Evolutionary conservation across 768 basidiomycete species (phyloP).

Genomic region (Panaeolus cyanescens): DNA sequence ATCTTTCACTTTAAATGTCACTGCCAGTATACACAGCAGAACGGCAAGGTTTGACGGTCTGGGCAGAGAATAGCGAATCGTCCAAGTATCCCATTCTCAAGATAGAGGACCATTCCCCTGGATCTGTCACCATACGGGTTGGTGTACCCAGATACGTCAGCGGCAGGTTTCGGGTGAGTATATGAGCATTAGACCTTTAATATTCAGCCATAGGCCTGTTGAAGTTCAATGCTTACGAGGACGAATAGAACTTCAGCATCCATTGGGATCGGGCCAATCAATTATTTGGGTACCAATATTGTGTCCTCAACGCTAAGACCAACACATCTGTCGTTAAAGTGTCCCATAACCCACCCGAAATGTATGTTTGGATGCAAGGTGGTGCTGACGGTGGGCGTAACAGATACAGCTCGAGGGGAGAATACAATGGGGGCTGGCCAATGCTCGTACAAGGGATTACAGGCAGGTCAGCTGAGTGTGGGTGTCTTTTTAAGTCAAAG

Average conservation of each 20-base stretch:
- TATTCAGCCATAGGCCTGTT: background rate
- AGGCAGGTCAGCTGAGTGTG: background rate
- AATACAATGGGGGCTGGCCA: background rate
- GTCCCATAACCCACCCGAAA: background rate
- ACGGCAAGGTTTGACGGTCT: too few species aligned
- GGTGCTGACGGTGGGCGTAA: background rate
- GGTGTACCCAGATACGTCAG: background rate
- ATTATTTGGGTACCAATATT: background rate
- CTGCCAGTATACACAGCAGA: too few species aligned
- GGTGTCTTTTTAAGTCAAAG: background rate
- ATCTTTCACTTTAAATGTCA: too few species aligned
- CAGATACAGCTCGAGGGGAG: background rate
- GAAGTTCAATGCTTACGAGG: too few species aligned
- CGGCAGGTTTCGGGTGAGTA: background rate
- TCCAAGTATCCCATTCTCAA: background rate
- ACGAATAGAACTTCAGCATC: too few species aligned
- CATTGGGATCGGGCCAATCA: background rate
- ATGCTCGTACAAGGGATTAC: background rate
- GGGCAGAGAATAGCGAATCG: background rate
- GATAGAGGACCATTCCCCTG: background rate
- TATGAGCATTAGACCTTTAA: background rate
- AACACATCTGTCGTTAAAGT: background rate
- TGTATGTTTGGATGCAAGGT: background rate
- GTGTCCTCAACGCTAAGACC: background rate
- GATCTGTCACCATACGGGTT: background rate